These are phyloP conservation scores for Clonostachys byssicola DNA, from an alignment of 2,329 filamentous ascomycete species.

Conservation along the genomic window DNA sequence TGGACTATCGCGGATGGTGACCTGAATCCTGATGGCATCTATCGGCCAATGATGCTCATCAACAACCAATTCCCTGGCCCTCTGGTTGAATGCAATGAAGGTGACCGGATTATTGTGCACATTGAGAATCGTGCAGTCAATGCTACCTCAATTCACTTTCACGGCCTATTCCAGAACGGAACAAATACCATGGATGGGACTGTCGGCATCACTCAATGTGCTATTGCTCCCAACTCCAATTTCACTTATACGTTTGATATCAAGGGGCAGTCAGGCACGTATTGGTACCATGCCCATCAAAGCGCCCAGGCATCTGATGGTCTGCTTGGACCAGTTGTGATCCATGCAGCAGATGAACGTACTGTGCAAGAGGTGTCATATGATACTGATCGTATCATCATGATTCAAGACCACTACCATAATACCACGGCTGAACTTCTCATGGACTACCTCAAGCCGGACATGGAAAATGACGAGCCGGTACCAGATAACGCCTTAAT, in stretches of 20 bases:
- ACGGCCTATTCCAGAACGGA: conserved; percentile 54
- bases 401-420: conserved; percentile 41
- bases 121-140: conserved; percentile 60
- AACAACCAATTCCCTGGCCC: conserved; percentile 74
- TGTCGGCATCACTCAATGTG: conserved; percentile 49
- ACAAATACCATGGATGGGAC: conserved; percentile 53
- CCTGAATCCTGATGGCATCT: conserved; percentile 57
- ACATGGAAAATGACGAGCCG: conserved; percentile 47
- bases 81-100: conserved; percentile 67
- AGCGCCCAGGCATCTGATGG: conserved; percentile 55
- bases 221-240: conserved; percentile 39
- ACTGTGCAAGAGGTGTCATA: conserved; percentile 42
- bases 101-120: conserved; percentile 67
- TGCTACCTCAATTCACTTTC: conserved; percentile 59
- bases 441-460: conserved; percentile 33
- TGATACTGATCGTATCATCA: conserved; percentile 43
- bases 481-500: conserved; percentile 62
- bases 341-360: conserved; percentile 52
- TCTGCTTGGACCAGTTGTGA: conserved; percentile 50
- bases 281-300: conserved; percentile 58
- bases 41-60: conserved; percentile 60
- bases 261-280: conserved; percentile 46
- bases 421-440: not conserved
- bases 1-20: conserved; percentile 57
- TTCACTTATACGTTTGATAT: conserved; percentile 52